Evolutionary conservation across 2,329 filamentous ascomycete genomes (phyloP).

Genomic region (Cladosporium sp.): DNA sequence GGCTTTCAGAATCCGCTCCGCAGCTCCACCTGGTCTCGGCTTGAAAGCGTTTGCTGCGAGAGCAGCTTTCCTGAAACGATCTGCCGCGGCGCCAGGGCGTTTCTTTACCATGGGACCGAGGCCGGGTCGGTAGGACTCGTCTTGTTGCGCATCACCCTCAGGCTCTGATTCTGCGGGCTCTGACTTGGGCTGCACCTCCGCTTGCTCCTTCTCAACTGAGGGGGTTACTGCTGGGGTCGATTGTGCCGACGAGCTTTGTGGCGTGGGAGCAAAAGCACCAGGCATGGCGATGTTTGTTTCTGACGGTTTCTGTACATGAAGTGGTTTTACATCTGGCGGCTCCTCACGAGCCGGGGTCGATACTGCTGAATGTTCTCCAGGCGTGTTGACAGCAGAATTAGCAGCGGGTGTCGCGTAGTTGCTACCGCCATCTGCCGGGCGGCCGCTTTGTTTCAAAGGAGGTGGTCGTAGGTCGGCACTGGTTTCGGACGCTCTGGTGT

Average conservation of each 20-base stretch:
- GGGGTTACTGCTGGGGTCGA: slow-evolving; percentile 18
- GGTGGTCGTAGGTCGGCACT: slow-evolving; percentile 29
- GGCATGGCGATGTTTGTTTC: slow-evolving; percentile 18
- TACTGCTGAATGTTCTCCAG: neutral
- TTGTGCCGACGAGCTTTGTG: slow-evolving; percentile 9
- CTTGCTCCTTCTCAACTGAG: slow-evolving; percentile 19
- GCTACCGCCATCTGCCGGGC: slow-evolving; percentile 12
- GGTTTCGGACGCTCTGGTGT: slow-evolving; percentile 16
- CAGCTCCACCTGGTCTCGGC: slow-evolving; percentile 81
- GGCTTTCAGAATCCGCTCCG: slow-evolving; percentile 60
- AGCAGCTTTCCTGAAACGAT: slow-evolving; percentile 76
- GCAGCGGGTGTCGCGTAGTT: slow-evolving; percentile 12
- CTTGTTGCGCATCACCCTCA: slow-evolving; percentile 30
- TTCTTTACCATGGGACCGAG: slow-evolving; percentile 88
- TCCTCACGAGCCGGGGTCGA: slow-evolving; percentile 14
- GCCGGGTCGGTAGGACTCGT: slow-evolving; percentile 63
- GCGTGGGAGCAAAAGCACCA: slow-evolving; percentile 14
- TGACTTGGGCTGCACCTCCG: slow-evolving; percentile 16
- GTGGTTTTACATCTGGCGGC: slow-evolving; percentile 16
- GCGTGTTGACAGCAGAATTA: neutral
- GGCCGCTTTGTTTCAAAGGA: slow-evolving; percentile 21
- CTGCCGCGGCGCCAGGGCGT: slow-evolving; percentile 59
- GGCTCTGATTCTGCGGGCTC: neutral
- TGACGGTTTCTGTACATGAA: slow-evolving; percentile 15
- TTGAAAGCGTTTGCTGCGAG: slow-evolving; percentile 72